A percentile compares a stretch with the other conserved stretches of the same genome.
Conservation (phyloP, 352 stramenopile genomes). For the Detonula confervacea region DNA sequence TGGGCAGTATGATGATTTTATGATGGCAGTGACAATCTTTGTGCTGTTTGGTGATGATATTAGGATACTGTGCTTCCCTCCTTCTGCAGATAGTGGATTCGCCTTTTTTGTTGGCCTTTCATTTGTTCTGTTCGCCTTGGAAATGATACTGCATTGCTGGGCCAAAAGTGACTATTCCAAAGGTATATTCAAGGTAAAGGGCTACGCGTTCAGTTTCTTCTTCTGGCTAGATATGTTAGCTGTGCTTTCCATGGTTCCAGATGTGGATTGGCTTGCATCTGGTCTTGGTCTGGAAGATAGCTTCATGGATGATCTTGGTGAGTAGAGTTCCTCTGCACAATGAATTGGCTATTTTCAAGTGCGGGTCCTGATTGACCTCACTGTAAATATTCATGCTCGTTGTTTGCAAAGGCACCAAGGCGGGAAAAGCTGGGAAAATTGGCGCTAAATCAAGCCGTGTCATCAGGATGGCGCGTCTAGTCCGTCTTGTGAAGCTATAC, state of each 20-base stretch:
- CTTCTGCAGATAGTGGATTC: conserved; percentile 53
- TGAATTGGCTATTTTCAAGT: neutral
- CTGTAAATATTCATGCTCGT: neutral
- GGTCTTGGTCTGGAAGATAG: conserved; percentile 32
- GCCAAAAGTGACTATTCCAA: conserved; percentile 66
- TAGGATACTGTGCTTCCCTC: conserved; percentile 55
- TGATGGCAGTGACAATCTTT: conserved; percentile 66
- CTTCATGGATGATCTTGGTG: conserved; percentile 48
- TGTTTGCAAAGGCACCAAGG: conserved; percentile 44
- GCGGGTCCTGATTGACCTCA: neutral
- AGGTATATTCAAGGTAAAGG: conserved; percentile 54
- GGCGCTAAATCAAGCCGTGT: conserved; percentile 69
- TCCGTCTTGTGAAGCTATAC: conserved; percentile 75
- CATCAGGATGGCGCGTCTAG: conserved; percentile 66
- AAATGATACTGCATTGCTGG: conserved; percentile 61
- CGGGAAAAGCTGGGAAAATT: conserved; percentile 57
- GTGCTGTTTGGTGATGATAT: conserved; percentile 65
- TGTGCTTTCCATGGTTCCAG: conserved; percentile 63
- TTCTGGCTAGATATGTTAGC: conserved; percentile 71
- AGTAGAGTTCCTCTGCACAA: neutral
- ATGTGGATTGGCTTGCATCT: conserved; percentile 59
- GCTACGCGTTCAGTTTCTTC: conserved; percentile 71
- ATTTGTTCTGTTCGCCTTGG: conserved; percentile 64
- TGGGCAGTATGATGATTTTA: conserved; percentile 63
- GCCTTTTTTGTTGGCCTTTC: conserved; percentile 54